Conservation (phyloP, 768 basidiomycete genomes). For the Amanita brunnescens region DNA sequence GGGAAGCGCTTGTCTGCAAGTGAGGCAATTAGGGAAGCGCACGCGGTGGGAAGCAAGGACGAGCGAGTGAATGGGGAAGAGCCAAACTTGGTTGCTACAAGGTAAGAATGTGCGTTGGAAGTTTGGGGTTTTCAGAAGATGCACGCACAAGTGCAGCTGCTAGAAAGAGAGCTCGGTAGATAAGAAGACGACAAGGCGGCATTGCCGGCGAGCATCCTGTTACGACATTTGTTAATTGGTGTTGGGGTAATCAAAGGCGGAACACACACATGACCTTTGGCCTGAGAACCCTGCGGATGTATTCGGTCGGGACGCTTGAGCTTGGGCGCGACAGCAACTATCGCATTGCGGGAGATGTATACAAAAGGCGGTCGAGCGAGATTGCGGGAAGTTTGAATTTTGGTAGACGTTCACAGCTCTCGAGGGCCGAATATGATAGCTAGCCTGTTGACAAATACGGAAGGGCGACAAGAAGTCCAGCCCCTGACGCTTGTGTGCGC, state of each 20-base stretch:
- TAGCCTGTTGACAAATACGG: too few species aligned
- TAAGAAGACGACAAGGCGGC: slow-evolving; percentile 43
- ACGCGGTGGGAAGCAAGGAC: slow-evolving; percentile 56
- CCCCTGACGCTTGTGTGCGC: too few species aligned
- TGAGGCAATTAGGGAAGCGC: slow-evolving; percentile 43
- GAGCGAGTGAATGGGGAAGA: slow-evolving; percentile 57
- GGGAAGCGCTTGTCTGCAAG: slow-evolving; percentile 20
- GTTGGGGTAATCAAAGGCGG: slow-evolving; percentile 8
- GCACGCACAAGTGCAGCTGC: slow-evolving; percentile 44
- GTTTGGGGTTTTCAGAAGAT: slow-evolving; percentile 22
- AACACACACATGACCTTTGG: slow-evolving; percentile 33
- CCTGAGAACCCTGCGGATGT: slow-evolving; percentile 55
- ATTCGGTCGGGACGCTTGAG: slow-evolving; percentile 58
- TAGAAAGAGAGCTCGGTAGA: slow-evolving; percentile 57
- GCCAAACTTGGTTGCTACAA: slow-evolving; percentile 36
- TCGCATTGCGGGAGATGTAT: slow-evolving; percentile 48
- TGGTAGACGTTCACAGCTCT: slow-evolving; percentile 16
- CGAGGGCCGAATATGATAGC: too few species aligned
- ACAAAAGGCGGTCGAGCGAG: slow-evolving; percentile 54
- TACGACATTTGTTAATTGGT: slow-evolving; percentile 9
- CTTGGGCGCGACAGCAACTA: slow-evolving; percentile 60
- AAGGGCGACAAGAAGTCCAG: too few species aligned
- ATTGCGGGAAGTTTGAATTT: slow-evolving; percentile 51
- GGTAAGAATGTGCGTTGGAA: slow-evolving; percentile 51
- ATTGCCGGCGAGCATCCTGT: slow-evolving; percentile 48